A percentile compares a stretch with the other conserved stretches of the same genome.
phyloP scores from a whole-genome alignment of 2,329 filamentous ascomycete genomes.

The Penicillium verrucosum region DNA sequence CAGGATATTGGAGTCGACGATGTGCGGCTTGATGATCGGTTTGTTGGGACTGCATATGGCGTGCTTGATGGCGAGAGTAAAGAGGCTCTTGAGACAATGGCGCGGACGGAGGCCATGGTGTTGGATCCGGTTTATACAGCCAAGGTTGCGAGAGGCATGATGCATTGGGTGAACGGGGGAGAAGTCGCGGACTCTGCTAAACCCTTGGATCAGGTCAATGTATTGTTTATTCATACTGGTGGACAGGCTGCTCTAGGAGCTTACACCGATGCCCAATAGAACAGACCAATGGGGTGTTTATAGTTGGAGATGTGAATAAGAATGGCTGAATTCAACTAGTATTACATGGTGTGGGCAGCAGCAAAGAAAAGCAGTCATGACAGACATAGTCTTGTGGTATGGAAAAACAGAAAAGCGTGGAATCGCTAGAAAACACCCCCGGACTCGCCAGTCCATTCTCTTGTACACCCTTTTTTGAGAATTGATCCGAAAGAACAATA shows the following conservation, averaged over 20 bases:
- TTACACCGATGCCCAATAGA: conserved; percentile 21
- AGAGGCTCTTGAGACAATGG: conserved; percentile 23
- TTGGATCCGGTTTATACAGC: conserved; percentile 38
- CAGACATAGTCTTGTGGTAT: conserved; percentile 21
- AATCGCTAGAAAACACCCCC: conserved; percentile 18
- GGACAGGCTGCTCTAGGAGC: conserved; percentile 35
- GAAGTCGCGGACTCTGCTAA: conserved; percentile 16
- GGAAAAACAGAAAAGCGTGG: conserved; percentile 10
- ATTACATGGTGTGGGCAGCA: conserved; percentile 25
- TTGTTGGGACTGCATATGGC: conserved; percentile 33
- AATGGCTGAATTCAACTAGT: conserved; percentile 28
- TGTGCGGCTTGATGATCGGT: conserved; percentile 33
- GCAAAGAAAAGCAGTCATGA: conserved; percentile 19
- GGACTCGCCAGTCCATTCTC: conserved; percentile 19
- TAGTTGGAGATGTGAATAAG: neutral
- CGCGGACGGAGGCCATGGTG: conserved; percentile 28
- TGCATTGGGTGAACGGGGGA: conserved; percentile 24
- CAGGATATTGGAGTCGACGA: conserved; percentile 29
- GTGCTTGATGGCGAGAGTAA: conserved; percentile 29
- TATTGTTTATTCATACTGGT: conserved; percentile 39
- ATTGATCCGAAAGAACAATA: conserved; percentile 8
- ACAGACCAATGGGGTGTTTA: neutral
- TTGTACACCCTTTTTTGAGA: conserved; percentile 23
- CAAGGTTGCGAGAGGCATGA: conserved; percentile 32
- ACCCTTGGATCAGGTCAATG: conserved; percentile 25